Conservation (phyloP, 2,329 filamentous ascomycete genomes). For the Pseudopithomyces chartarum region DNA sequence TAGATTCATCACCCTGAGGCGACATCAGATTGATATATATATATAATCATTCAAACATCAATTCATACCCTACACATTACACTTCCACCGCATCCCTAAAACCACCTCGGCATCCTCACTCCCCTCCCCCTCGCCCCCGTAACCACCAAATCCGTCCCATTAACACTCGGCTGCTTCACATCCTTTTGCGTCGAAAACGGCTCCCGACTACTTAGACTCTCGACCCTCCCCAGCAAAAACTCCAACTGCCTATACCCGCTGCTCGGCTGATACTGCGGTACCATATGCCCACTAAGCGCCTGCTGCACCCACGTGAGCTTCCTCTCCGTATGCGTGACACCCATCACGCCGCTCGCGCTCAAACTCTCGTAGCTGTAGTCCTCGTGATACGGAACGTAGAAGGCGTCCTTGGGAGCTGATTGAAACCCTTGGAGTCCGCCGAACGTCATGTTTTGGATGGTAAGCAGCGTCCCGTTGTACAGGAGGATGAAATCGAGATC, state of each 20-base stretch:
- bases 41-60: not conserved
- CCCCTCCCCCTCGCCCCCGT: not conserved
- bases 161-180: constrained; percentile 12
- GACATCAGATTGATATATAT: too few species aligned
- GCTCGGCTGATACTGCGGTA: constrained; percentile 69
- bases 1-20: too few species aligned
- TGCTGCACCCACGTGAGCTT: constrained; percentile 74
- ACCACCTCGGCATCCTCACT: not conserved
- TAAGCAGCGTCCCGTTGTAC: constrained; percentile 70
- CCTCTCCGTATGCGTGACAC: constrained; percentile 73
- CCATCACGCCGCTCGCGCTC: constrained; percentile 69
- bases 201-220: constrained; percentile 53
- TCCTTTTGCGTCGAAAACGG: constrained; percentile 33
- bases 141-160: constrained; percentile 5
- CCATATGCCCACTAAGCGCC: constrained; percentile 69
- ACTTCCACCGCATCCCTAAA: not conserved
- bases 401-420: constrained; percentile 61
- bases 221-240: constrained; percentile 73
- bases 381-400: constrained; percentile 70
- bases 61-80: not conserved
- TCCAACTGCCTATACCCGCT: constrained; percentile 75
- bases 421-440: constrained; percentile 74
- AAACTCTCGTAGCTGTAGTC: constrained; percentile 53
- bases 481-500: constrained; percentile 71
- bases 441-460: constrained; percentile 84